Base-by-base conservation (phyloP, 2,329 filamentous ascomycete species). In the Neophaeococcomyces aloes region DNA sequence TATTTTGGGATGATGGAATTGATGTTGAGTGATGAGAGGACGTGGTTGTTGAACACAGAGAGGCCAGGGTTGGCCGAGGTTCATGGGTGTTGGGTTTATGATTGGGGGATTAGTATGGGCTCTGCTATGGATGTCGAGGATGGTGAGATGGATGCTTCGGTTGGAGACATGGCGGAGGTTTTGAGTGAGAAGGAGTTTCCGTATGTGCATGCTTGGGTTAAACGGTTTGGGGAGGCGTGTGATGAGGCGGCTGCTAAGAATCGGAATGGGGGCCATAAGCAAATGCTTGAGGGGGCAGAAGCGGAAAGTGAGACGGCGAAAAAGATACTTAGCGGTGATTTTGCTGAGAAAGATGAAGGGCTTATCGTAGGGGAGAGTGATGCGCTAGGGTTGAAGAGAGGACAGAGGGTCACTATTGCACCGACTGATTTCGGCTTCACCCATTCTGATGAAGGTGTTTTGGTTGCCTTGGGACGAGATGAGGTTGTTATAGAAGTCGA, bases 361-460 rank as follows among this genome's bases (percentile, higher is more conserved):
- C n/a, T n/a, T n/a, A n/a, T n/a, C n/a, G 14, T 44, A 6, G 41
- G 38, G 19, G 3, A 37, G 15, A 17, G 14, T 29, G 41, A 44
- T 19, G 32, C 41, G 14, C 27, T 18, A 25, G 41, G 41, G 10
- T 29, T 44, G 13, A 14, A 37, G 31, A 15, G 10, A 21, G 41
- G 43, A 18, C 27, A 45, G 23, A 11, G 34, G 3, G 43, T 45
- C 18, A 11, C 7, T 27, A 36, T 15, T 7, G 40, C 27, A 14
- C 43, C 43, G 5, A 32, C 37, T 4, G 43, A 45, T 41, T 41
- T 36, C 8, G 43, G 36, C 18, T 40, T 40, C 21, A 23, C 29
- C 6, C 36, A 29, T 35, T 10, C 17, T 11, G 43, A 45, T 41
- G 15, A 7, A 13, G 43, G 43, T 11, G 19, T 25, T 13, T 27